phyloP scores from a whole-genome alignment of 352 stramenopile genomes.

The Pythium aristosporum region DNA sequence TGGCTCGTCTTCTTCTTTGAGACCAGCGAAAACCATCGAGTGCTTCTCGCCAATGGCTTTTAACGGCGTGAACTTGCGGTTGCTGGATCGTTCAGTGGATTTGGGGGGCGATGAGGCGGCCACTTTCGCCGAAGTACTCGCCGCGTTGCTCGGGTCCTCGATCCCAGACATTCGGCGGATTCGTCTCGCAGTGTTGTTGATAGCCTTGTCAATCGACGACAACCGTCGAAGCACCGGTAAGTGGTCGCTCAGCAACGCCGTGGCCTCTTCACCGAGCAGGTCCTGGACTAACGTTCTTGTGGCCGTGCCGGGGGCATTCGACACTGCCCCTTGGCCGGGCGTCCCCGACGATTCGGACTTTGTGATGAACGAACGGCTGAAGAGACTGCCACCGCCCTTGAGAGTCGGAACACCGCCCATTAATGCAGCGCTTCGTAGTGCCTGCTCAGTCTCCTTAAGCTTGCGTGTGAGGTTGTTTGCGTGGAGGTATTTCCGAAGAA shows the following conservation, averaged over 20 bases:
- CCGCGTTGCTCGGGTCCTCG: constrained; percentile 12
- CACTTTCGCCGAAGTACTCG: neutral
- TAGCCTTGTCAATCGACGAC: constrained; percentile 61
- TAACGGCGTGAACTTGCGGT: constrained; percentile 37
- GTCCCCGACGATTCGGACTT: constrained; percentile 3
- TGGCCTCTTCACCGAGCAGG: constrained; percentile 22
- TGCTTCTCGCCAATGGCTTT: constrained; percentile 38
- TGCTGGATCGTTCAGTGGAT: neutral
- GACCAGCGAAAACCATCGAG: neutral
- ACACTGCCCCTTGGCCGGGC: neutral
- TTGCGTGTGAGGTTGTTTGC: constrained; percentile 60
- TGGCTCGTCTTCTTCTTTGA: constrained; percentile 9
- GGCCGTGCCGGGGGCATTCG: neutral
- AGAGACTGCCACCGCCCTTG: constrained; percentile 9
- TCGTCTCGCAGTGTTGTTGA: constrained; percentile 59
- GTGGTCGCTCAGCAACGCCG: constrained; percentile 14
- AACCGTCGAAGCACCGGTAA: constrained; percentile 38
- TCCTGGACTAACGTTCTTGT: constrained; percentile 14
- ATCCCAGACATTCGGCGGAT: constrained; percentile 50
- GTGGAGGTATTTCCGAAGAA: constrained; percentile 69
- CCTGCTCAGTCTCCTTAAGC: constrained; percentile 61
- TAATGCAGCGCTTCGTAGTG: constrained; percentile 36
- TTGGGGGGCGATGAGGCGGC: neutral
- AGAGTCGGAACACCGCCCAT: constrained; percentile 23
- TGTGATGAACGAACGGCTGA: constrained; percentile 27